phyloP scores from a whole-genome alignment of 805 yeast genomes.

The Wickerhamiella vanderwaltii region DNA sequence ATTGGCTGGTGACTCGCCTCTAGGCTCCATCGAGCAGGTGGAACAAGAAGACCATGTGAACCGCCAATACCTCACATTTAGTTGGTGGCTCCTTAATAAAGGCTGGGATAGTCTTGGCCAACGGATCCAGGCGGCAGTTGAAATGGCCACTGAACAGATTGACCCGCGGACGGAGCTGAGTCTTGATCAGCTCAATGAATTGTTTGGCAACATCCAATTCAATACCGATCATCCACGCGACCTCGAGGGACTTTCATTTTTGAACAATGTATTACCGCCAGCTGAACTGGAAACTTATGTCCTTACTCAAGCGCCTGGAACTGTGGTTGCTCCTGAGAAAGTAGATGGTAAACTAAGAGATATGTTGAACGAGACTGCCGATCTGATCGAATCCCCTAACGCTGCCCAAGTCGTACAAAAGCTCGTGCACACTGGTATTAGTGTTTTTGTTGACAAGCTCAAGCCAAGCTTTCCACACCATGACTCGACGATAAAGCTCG shows the following conservation, averaged over 20 bases:
- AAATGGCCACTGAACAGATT: constrained; percentile 45
- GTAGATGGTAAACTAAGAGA: constrained; percentile 23
- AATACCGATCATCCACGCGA: constrained; percentile 26
- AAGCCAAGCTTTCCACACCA: constrained; percentile 20
- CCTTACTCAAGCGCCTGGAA: constrained; percentile 36
- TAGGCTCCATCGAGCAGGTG: constrained; percentile 15
- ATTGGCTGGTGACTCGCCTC: constrained; percentile 38
- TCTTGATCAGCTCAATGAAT: constrained; percentile 42
- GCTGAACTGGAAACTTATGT: constrained; percentile 40
- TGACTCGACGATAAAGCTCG: constrained; percentile 39
- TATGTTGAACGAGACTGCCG: constrained; percentile 35
- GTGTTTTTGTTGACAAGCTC: constrained; percentile 34
- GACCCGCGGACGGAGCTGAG: constrained; percentile 65
- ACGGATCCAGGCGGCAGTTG: constrained; percentile 45
- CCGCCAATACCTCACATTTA: constrained; percentile 71
- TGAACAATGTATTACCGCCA: constrained; percentile 38
- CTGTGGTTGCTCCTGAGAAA: constrained; percentile 14
- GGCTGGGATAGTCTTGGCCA: constrained; percentile 59
- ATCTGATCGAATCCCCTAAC: constrained; percentile 32
- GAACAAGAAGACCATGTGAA: constrained; percentile 33
- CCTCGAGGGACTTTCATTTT: constrained; percentile 19
- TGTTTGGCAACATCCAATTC: constrained; percentile 27
- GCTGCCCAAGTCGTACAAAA: constrained; percentile 29
- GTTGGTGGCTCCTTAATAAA: constrained; percentile 87
- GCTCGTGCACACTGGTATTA: constrained; percentile 35